Evolutionary conservation across 768 basidiomycete genomes (phyloP), one percentile per base, ranked within the genome.

Genomic region (Pleurotus giganteus): DNA sequence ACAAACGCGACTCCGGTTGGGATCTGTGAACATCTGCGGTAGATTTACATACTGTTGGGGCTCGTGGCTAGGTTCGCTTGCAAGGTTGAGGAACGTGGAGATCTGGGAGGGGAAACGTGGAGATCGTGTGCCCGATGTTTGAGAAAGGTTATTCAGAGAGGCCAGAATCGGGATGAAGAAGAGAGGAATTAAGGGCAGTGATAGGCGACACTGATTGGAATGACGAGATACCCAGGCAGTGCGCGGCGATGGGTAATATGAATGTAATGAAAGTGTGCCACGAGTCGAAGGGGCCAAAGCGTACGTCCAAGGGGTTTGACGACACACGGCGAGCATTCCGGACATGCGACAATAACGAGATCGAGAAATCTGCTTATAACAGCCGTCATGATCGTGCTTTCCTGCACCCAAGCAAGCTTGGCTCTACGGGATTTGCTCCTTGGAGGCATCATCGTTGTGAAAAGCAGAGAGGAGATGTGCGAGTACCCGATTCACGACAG

Each of bases 121-220:
- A 47, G 46, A 47, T 47, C 15, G n/a, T 32, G 28, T 29, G 28
- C n/a, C 21, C 46, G 28, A 47, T 47, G 46, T n/a, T 28, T 47
- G 24, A 17, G 46, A 47, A 47, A 47, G 31, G 7, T 32, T 32
- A 32, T 32, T 6, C 13, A 13, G 13, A 13, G 6, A 6, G 6
- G 6, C 7, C 7, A 32, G 6, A 13, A 32, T 32, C 13, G 31
- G 31, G 13, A 32, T 32, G 31, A 13, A 13, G 31, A 32, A 32
- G 7, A 6, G 31, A 32, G 31, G 31, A 32, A 32, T 32, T 32
- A 32, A 32, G 13, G 6, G 31, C 7, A 32, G 31, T 32, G 31
- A 6, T 6, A 6, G 13, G 31, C 31, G 13, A 13, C 7, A 32
- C 13, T 6, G 6, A 13, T 32, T 32, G 31, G 31, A 6, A 32